Evolutionary conservation across 1,284 basidiomycete species (phyloP).

Genomic region (Phellopilus nigrolimitatus): DNA sequence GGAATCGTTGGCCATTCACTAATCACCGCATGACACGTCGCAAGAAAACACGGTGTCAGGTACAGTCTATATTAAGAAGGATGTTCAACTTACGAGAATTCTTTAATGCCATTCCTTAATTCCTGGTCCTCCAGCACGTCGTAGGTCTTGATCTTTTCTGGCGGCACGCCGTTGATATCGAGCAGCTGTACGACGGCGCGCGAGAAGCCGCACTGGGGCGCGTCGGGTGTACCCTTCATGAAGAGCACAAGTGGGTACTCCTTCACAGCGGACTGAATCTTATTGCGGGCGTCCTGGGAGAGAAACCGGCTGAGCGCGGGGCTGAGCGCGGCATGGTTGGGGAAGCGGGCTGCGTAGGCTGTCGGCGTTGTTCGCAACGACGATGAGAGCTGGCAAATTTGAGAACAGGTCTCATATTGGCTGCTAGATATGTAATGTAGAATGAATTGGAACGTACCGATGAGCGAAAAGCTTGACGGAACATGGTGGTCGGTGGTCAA

Average conservation of each 20-base stretch:
- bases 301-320: constrained; percentile 20
- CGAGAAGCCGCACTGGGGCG: constrained; percentile 84
- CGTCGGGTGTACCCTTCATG: constrained; percentile 70
- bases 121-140: constrained; percentile 89
- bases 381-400: constrained; percentile 18
- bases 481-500: constrained; percentile 11
- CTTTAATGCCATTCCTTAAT: constrained; percentile 83
- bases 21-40: neutral
- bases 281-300: constrained; percentile 21
- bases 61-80: neutral
- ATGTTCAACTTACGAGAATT: constrained; percentile 75
- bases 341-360: neutral
- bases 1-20: constrained; percentile 99
- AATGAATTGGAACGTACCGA: constrained; percentile 10
- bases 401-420: no score
- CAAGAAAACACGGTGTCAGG: neutral
- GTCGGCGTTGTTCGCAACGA: constrained; percentile 11
- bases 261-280: constrained; percentile 39
- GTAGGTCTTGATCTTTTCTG: constrained; percentile 80
- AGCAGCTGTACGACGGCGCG: constrained; percentile 90
- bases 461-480: constrained; percentile 17
- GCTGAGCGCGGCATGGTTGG: constrained; percentile 2
- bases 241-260: constrained; percentile 54
- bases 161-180: constrained; percentile 80
- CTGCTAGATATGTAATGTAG: neutral